Percentiles rank a stretch among this genome's conserved stretches.
These are phyloP conservation scores for Ceratobasidium sp. DNA, from an alignment of 1,284 basidiomycete genomes.

Conservation along the genomic window DNA sequence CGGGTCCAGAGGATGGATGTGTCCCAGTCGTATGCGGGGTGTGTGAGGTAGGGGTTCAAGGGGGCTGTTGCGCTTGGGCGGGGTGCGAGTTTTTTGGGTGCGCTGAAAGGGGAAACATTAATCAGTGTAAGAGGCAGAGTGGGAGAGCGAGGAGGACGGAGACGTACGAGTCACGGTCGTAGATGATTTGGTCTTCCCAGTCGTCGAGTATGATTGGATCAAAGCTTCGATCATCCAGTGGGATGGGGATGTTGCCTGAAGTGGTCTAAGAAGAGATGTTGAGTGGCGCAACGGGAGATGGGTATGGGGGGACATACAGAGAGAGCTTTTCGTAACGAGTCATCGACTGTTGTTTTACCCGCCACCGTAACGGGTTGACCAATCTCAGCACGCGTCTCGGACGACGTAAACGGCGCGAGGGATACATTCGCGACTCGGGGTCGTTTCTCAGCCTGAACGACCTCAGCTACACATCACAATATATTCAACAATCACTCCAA, in stretches of 20 bases:
- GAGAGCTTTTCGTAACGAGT: conserved; percentile 75
- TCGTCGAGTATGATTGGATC: conserved; percentile 84
- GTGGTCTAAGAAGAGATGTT: conserved; percentile 52
- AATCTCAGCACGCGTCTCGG: conserved; percentile 75
- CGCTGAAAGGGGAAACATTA: conserved; percentile 49
- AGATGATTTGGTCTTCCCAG: conserved; percentile 89
- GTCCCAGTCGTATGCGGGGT: conserved; percentile 61
- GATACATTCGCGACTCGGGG: conserved; percentile 44
- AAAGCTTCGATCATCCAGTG: conserved; percentile 63
- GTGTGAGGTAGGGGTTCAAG: conserved; percentile 57
- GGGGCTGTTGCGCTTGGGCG: conserved; percentile 59
- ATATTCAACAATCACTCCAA: not conserved
- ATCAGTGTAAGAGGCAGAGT: not conserved
- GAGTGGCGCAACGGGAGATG: not conserved
- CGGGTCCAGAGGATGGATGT: conserved; percentile 59
- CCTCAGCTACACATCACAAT: conserved; percentile 43
- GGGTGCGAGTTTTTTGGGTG: conserved; percentile 53
- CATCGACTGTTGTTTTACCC: conserved; percentile 78
- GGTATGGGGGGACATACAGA: conserved; percentile 63
- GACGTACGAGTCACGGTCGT: conserved; percentile 61
- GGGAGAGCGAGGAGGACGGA: not conserved
- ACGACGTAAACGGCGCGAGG: conserved; percentile 10
- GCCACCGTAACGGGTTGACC: conserved; percentile 80
- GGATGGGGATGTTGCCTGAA: conserved; percentile 68
- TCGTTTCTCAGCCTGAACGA: conserved; percentile 43